phyloP scores from a whole-genome alignment of 1,284 basidiomycete genomes.

The Afroboletus lepidellus region DNA sequence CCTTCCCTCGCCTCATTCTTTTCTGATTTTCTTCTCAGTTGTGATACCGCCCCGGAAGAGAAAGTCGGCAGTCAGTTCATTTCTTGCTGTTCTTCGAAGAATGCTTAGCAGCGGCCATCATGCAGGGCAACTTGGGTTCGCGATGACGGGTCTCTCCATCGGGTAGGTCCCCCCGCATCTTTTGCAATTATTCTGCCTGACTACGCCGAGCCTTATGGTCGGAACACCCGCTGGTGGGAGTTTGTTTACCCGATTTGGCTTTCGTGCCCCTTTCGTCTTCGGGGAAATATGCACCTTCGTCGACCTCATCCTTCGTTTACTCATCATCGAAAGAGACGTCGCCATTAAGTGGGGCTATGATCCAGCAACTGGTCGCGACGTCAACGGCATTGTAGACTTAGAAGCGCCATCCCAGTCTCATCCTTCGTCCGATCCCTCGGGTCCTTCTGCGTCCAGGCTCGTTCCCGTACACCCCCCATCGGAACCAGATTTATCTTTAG shows the following conservation, averaged over 20 bases:
- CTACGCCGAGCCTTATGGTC: slow-evolving; percentile 40
- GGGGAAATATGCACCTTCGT: slow-evolving; percentile 56
- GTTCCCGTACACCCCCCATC: background rate
- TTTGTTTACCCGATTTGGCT: slow-evolving; percentile 66
- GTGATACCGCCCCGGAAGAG: slow-evolving; percentile 64
- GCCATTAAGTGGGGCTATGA: slow-evolving; percentile 55
- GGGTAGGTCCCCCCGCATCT: slow-evolving; percentile 45
- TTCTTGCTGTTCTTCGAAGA: background rate
- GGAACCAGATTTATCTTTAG: background rate
- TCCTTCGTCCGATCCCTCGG: background rate
- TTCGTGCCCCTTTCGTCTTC: slow-evolving; percentile 74
- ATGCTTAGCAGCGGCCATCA: slow-evolving; percentile 7
- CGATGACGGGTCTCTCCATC: slow-evolving; percentile 66
- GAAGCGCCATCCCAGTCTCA: slow-evolving; percentile 5
- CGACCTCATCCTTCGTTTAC: slow-evolving; percentile 61
- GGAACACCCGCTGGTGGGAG: slow-evolving; percentile 72
- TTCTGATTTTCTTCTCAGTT: slow-evolving; percentile 39
- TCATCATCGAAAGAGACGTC: slow-evolving; percentile 63
- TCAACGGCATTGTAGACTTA: slow-evolving; percentile 5
- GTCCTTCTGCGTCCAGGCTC: background rate
- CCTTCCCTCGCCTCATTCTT: background rate
- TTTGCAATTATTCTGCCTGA: slow-evolving; percentile 7
- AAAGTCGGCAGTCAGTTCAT: slow-evolving; percentile 56
- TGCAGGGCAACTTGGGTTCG: slow-evolving; percentile 69
- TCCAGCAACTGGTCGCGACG: slow-evolving; percentile 33